These are phyloP conservation scores for Podospora sp. DNA, from an alignment of 495 filamentous ascomycete species.

Conservation along the genomic window DNA sequence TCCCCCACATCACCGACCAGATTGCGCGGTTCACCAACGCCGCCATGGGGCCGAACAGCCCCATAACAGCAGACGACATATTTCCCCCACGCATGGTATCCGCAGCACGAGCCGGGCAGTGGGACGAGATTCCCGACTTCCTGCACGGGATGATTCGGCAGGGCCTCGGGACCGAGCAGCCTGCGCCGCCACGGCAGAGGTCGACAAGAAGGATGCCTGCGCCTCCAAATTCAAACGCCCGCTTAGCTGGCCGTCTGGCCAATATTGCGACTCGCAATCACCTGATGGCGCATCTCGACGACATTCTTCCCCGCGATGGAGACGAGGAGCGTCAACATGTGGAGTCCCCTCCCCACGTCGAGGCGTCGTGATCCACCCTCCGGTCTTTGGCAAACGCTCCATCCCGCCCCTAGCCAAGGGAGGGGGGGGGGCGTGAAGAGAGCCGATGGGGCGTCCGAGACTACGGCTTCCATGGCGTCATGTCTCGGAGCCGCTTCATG, in stretches of 20 bases:
- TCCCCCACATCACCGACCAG: slow-evolving; percentile 48
- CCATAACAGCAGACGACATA: slow-evolving; percentile 39
- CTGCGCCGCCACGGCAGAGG: not conserved
- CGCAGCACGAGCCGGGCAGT: slow-evolving; percentile 52
- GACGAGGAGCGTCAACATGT: slow-evolving; percentile 5
- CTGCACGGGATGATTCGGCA: slow-evolving; percentile 51
- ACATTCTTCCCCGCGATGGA: not conserved
- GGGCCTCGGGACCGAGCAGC: slow-evolving; percentile 28
- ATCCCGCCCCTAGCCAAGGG: not conserved
- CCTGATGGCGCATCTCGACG: not conserved
- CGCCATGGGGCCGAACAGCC: slow-evolving; percentile 24
- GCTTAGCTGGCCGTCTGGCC: not conserved
- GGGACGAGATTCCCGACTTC: slow-evolving; percentile 54
- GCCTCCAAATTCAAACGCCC: slow-evolving; percentile 1
- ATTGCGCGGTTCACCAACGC: slow-evolving; percentile 36
- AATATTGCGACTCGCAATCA: not conserved
- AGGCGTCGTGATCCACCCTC: slow-evolving; percentile 14
- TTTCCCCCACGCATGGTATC: slow-evolving; percentile 47
- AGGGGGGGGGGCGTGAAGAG: too few relatives aligned
- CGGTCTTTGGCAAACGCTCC: not conserved
- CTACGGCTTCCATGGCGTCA: not conserved
- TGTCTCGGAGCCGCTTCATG: not conserved
- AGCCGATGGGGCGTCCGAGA: too few relatives aligned
- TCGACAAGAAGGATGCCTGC: slow-evolving; percentile 15
- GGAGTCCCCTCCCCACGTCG: slow-evolving; percentile 12